These are phyloP conservation scores for Boletus huronensis DNA, from an alignment of 768 basidiomycete species.

Conservation along the genomic window DNA sequence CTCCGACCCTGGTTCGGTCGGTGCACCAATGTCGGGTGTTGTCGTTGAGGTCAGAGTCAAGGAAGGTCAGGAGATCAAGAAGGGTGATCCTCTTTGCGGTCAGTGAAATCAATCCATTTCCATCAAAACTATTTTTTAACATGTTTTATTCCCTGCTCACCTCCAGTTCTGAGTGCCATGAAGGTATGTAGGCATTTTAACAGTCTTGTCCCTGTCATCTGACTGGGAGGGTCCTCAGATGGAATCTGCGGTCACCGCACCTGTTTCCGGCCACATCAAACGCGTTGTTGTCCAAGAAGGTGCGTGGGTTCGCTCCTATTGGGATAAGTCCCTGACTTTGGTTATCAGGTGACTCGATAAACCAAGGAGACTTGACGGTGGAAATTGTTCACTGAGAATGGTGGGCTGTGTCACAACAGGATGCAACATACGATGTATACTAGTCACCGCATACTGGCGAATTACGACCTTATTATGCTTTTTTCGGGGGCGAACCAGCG, in stretches of 20 bases:
- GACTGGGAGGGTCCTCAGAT: slow-evolving; percentile 53
- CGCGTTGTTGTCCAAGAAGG: slow-evolving; percentile 90
- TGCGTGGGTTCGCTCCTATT: slow-evolving; percentile 27
- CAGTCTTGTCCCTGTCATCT: slow-evolving; percentile 5
- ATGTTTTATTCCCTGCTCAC: slow-evolving; percentile 6
- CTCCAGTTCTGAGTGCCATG: slow-evolving; percentile 89
- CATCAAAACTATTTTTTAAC: slow-evolving; percentile 22
- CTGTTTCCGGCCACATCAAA: slow-evolving; percentile 95
- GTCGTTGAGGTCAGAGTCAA: slow-evolving; percentile 98
- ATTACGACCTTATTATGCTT: background rate
- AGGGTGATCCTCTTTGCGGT: slow-evolving; percentile 94
- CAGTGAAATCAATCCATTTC: slow-evolving; percentile 34
- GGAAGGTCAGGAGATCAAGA: slow-evolving; percentile 96
- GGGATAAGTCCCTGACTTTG: slow-evolving; percentile 6
- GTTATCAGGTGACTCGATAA: slow-evolving; percentile 80
- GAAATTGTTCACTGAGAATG: slow-evolving; percentile 71
- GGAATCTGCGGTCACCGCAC: slow-evolving; percentile 96
- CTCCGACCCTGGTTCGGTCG: slow-evolving; percentile 92
- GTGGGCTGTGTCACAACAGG: slow-evolving; percentile 17
- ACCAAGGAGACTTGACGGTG: slow-evolving; percentile 86
- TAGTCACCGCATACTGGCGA: slow-evolving; percentile 10
- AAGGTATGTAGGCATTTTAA: slow-evolving; percentile 54
- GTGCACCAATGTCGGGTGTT: slow-evolving; percentile 96
- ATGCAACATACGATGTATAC: slow-evolving; percentile 16
- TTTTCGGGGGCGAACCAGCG: background rate